Evolutionary conservation across 345 rosid species (phyloP), one percentile per base, ranked within the genome.

Genomic region (Lagerstroemia speciosa): DNA sequence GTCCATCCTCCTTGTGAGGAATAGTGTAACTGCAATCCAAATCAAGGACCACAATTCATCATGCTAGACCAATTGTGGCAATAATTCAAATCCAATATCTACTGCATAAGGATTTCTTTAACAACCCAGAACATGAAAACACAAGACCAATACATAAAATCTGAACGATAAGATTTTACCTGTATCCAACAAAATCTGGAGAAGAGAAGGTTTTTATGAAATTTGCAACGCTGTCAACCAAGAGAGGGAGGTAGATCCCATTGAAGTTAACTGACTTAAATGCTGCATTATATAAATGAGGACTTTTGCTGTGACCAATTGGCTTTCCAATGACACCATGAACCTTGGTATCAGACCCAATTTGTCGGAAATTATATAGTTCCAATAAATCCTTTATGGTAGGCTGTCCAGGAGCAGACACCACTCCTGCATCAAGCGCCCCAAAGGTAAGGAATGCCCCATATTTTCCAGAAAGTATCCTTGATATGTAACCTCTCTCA

Each of bases 241-340:
- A 73, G 75, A 85, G 68, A 62, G 86, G 87, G 10, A 85, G 74
- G 75, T 83, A 87, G 32, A 84, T 74, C 72, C 92, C 86, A 74
- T 87, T 74, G 63, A 83, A 87, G 58, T 78, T 73, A 9, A 82
- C 77, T 0, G 82, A 78, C 69, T 70, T 80, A 58, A 87, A 84
- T 66, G 92, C 80, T 7, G 82, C 71, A 60, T 87, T 87, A 73
- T 81, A 81, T 30, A 87, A 78, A 68, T 74, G 84, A 69, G 92
- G 86, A 71, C 84, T 78, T 78, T 86, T 86, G 87, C 85, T 86
- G 77, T 86, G 91, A 68, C 87, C 75, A 69, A 84, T 72, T 53
- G 91, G 87, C 12, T 84, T 86, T 69, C 91, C 91, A 65, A 84
- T 84, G 26, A 86, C 79, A n/a, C 91, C 91, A 66, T 81, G 79